Evolutionary conservation across 805 yeast species (phyloP).

Genomic region (Saccharomycopsis sp.): DNA sequence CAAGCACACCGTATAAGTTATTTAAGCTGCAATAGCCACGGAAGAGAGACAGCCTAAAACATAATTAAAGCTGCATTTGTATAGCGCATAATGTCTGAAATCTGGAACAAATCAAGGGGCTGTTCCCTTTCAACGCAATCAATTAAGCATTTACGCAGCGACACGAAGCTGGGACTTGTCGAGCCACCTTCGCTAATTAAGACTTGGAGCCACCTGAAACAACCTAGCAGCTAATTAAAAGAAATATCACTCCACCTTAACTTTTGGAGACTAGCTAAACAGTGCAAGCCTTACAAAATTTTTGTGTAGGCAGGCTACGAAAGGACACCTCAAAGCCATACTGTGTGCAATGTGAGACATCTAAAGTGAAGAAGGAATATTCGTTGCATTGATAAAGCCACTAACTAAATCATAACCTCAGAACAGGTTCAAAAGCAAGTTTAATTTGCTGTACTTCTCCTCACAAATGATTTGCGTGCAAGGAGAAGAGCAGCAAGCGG

Average conservation of each 20-base stretch:
- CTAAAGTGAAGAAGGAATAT: not conserved
- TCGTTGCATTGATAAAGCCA: not conserved
- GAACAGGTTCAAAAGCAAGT: not conserved
- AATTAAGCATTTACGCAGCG: not conserved
- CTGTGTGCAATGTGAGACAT: not conserved
- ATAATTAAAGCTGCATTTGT: not conserved
- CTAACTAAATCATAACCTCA: not conserved
- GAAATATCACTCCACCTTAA: not conserved
- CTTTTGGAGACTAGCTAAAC: too few species aligned
- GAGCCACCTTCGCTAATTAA: not conserved
- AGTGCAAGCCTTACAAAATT: too few species aligned
- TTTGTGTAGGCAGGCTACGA: too few species aligned
- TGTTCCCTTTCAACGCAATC: not conserved
- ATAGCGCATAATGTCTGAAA: not conserved
- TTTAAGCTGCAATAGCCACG: not conserved
- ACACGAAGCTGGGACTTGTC: not conserved
- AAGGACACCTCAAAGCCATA: not conserved
- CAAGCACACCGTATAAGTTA: not conserved
- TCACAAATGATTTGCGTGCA: not conserved
- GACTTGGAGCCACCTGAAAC: not conserved
- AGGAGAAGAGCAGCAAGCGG: too few species aligned
- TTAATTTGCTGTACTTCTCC: too few species aligned
- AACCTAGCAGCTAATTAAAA: not conserved
- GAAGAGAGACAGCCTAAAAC: not conserved
- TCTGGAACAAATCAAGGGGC: not conserved